Base-by-base conservation (phyloP, 495 filamentous ascomycete species). In the Endocarpon pusillum region DNA sequence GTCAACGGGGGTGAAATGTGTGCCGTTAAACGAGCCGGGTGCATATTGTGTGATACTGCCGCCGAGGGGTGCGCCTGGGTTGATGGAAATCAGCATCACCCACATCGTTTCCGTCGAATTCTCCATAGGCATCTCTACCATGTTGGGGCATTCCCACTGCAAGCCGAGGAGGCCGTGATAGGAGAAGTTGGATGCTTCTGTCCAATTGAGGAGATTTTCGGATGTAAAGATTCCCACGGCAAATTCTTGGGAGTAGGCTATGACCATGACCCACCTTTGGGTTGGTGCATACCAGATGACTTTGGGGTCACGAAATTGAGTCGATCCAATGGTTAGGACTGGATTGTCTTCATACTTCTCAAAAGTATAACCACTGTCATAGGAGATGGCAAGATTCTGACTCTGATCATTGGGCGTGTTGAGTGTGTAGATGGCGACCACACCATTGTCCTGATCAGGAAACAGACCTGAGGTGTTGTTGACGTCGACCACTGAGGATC, bases 381-480 rank as follows among this genome's bases (percentile, higher is more conserved):
- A 44, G 27, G 65, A 69, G 42, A 70, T 72, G 24, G 69, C 67
- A 29, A 75, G 53, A 7, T 64, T 57, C 40, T 75, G 69, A 4
- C 60, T 56, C 46, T 74, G 51, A 26, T 64, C 54, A 4, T 54
- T 40, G 14, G 42, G 33, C 26, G 48, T 54, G 32, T 57, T 58
- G 16, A 67, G 55, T 3, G 67, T 70, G 43, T 70, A 73, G 40
- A 70, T 58, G 12, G 70, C 70, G 14, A 74, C 55, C 28, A 68
- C 59, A 10, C 64, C 66, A 24, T 60, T 57, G 19, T 47, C 52
- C 35, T 65, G 63, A 28, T 58, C 50, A 0, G 49, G 48, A 24
- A 71, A 69, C 51, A 72, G 67, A 0, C 66, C 64, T 34, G 66
- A 71, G 2, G 67, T 70, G 41, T 75, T 73, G 38, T 67, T 55